Conservation (phyloP, 371 early-diverging fungal genomes). For the Nematocida sp. region DNA sequence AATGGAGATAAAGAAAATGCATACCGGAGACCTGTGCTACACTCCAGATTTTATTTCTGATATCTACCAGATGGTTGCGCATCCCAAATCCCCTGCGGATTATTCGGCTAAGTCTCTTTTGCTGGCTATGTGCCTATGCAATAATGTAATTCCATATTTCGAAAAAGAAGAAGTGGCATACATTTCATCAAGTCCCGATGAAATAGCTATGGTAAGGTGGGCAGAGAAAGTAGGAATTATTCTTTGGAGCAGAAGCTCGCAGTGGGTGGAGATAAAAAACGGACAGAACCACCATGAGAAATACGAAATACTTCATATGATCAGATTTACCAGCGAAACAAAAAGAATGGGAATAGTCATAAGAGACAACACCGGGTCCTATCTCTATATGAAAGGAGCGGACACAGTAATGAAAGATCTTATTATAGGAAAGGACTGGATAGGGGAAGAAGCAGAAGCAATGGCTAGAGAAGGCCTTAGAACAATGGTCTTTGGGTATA, state of each 20-base stretch:
- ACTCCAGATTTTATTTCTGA: conserved; percentile 72
- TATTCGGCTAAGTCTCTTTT: conserved; percentile 68
- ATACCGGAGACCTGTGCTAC: conserved; percentile 89
- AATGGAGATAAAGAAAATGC: conserved; percentile 91
- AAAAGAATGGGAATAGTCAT: conserved; percentile 98
- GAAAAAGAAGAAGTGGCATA: conserved; percentile 71
- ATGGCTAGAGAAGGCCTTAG: conserved; percentile 97
- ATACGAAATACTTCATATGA: conserved; percentile 79
- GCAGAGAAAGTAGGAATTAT: conserved; percentile 79
- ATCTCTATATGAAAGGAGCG: conserved; percentile 90
- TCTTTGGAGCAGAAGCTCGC: conserved; percentile 63
- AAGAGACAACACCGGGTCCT: conserved; percentile 67
- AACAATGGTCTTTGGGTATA: conserved; percentile 86
- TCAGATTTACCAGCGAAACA: conserved; percentile 91
- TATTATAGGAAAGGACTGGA: conserved; percentile 87
- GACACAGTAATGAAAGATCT: conserved; percentile 86
- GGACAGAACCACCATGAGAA: conserved; percentile 34
- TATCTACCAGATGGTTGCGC: conserved; percentile 34
- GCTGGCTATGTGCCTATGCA: conserved; percentile 79
- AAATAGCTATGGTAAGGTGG: conserved; percentile 94
- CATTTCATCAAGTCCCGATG: conserved; percentile 97
- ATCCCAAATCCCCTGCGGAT: conserved; percentile 36
- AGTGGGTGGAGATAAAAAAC: conserved; percentile 50
- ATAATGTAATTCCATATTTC: conserved; percentile 73
- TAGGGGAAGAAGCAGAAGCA: conserved; percentile 93